phyloP scores from a whole-genome alignment of 75 land plant species.

The Sequoia sempervirens region DNA sequence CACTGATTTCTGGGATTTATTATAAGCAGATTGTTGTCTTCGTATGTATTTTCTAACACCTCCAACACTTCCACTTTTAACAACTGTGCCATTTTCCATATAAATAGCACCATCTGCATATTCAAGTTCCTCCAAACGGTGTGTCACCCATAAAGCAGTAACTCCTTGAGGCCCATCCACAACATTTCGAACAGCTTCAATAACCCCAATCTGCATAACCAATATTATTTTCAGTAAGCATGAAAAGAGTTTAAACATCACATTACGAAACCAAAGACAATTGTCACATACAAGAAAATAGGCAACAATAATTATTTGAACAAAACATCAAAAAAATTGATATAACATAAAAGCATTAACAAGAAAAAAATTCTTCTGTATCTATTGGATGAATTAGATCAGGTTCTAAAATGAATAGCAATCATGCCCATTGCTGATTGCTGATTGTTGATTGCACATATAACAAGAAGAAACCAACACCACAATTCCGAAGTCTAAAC shows the following conservation, averaged over 20 bases:
- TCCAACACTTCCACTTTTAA: conserved; percentile 46
- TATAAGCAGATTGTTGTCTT: conserved; percentile 6
- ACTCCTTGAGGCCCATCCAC: conserved; percentile 52
- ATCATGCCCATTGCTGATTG: not conserved
- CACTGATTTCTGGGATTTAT: not conserved
- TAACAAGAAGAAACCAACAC: not conserved
- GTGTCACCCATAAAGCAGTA: conserved; percentile 97
- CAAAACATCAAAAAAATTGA: not conserved
- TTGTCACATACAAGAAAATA: not conserved
- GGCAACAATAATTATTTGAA: not conserved
- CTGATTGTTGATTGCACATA: not conserved
- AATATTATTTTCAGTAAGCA: not conserved
- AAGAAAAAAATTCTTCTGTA: not conserved
- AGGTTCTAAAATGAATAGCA: not conserved
- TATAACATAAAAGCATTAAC: not conserved
- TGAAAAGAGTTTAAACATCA: not conserved
- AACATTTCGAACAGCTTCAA: conserved; percentile 78
- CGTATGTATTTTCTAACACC: conserved; percentile 19
- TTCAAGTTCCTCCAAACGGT: conserved; percentile 91
- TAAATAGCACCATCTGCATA: conserved; percentile 94
- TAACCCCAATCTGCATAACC: conserved; percentile 65
- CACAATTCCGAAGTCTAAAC: not conserved
- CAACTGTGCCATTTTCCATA: conserved; percentile 83
- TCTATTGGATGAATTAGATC: not conserved
- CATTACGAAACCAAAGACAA: not conserved